Evolutionary conservation across 2,329 filamentous ascomycete genomes (phyloP).

Genomic region (Colletotrichum australisinense): DNA sequence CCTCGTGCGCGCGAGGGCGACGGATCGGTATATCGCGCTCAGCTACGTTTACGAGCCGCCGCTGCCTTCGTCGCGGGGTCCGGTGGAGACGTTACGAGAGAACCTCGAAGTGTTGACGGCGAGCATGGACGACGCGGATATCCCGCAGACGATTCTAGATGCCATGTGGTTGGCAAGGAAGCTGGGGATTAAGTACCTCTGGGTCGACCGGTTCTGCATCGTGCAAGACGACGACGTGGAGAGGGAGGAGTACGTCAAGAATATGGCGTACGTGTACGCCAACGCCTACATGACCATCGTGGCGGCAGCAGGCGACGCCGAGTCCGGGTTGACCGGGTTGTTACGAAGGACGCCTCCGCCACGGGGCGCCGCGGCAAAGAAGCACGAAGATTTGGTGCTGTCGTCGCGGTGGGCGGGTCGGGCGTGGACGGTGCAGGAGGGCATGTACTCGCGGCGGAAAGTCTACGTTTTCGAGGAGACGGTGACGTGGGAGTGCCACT

Average conservation of each 20-base stretch:
- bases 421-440: slow-evolving; percentile 58
- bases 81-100: slow-evolving; percentile 46
- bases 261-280: slow-evolving; percentile 59
- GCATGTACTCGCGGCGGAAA: slow-evolving; percentile 54
- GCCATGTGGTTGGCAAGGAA: slow-evolving; percentile 57
- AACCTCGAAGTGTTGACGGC: slow-evolving; percentile 51
- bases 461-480: slow-evolving; percentile 57
- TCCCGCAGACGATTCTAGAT: slow-evolving; percentile 56
- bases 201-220: slow-evolving; percentile 59
- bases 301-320: slow-evolving; percentile 53
- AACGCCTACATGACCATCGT: slow-evolving; percentile 58
- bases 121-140: slow-evolving; percentile 47
- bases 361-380: slow-evolving; percentile 43
- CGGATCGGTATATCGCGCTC: slow-evolving; percentile 56
- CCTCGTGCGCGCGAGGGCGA: slow-evolving; percentile 51
- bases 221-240: slow-evolving; percentile 56
- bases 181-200: slow-evolving; percentile 55
- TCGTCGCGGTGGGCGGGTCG: slow-evolving; percentile 52
- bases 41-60: slow-evolving; percentile 57
- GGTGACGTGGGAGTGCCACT: slow-evolving; percentile 59
- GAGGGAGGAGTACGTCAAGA: slow-evolving; percentile 51
- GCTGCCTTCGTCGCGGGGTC: slow-evolving; percentile 36
- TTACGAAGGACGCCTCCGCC: slow-evolving; percentile 32
- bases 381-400: slow-evolving; percentile 52
- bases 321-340: slow-evolving; percentile 47